Conservation (phyloP, 208 protist genomes). For the Crithidia expoeki region DNA sequence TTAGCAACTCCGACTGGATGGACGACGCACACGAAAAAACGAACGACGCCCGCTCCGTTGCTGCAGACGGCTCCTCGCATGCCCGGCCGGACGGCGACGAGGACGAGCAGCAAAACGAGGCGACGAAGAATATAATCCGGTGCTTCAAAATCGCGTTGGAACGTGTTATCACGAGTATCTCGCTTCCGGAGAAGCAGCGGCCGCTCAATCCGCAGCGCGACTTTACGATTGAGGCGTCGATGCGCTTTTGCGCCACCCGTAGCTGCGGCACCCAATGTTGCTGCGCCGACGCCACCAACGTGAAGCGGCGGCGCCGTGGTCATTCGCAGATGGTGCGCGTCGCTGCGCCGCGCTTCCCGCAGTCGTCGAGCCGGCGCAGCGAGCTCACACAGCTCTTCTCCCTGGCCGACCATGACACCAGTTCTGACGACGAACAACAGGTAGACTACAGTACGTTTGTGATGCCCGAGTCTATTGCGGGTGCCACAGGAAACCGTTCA, state of each 20-base stretch:
- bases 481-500: neutral
- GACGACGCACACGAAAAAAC: constrained; percentile 20
- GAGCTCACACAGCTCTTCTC: constrained; percentile 10
- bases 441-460: constrained; percentile 15
- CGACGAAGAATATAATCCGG: constrained; percentile 67
- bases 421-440: constrained; percentile 18
- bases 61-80: neutral
- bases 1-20: constrained; percentile 31
- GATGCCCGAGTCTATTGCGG: neutral
- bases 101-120: constrained; percentile 44
- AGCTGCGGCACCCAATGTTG: constrained; percentile 41
- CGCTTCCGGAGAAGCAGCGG: constrained; percentile 79
- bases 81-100: constrained; percentile 6
- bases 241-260: constrained; percentile 39
- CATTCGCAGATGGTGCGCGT: constrained; percentile 7
- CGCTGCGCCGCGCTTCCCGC: neutral
- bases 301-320: constrained; percentile 1
- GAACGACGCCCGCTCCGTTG: constrained; percentile 15
- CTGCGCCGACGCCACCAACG: constrained; percentile 13
- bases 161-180: constrained; percentile 81
- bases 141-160: constrained; percentile 85
- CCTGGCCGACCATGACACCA: constrained; percentile 4
- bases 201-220: constrained; percentile 79
- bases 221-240: constrained; percentile 79
- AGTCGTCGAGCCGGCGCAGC: neutral